A percentile compares a stretch with the other conserved stretches of the same genome.
Conservation (phyloP, 805 yeast genomes). For the Candida chilensis region DNA sequence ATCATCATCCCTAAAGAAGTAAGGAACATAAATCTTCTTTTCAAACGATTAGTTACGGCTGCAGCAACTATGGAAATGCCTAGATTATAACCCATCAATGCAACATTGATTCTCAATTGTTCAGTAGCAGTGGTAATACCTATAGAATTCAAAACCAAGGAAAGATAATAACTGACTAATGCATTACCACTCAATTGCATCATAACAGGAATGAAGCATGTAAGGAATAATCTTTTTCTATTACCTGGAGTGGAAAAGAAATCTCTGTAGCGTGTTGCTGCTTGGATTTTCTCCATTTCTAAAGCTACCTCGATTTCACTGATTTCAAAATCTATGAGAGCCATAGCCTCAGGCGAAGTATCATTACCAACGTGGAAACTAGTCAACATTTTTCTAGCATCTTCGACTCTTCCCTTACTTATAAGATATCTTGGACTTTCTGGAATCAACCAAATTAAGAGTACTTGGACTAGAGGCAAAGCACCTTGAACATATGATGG, state of each 20-base stretch:
- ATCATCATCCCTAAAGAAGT: slow-evolving; percentile 10
- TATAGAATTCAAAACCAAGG: slow-evolving; percentile 25
- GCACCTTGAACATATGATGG: slow-evolving; percentile 25
- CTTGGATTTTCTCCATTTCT: too few relatives aligned
- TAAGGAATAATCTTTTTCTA: too few relatives aligned
- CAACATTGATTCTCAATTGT: slow-evolving; percentile 25
- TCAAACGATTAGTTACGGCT: slow-evolving; percentile 6
- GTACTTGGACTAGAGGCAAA: slow-evolving; percentile 18
- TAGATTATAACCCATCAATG: slow-evolving; percentile 21
- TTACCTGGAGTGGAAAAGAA: too few relatives aligned
- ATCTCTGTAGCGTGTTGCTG: too few relatives aligned
- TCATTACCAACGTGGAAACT: too few relatives aligned
- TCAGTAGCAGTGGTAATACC: slow-evolving; percentile 19
- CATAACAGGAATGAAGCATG: too few relatives aligned
- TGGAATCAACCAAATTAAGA: slow-evolving; percentile 40
- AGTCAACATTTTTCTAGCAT: slow-evolving; percentile 46
- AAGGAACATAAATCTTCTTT: slow-evolving; percentile 10
- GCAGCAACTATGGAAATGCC: slow-evolving; percentile 3
- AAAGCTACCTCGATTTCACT: too few relatives aligned
- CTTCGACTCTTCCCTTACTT: slow-evolving; percentile 36
- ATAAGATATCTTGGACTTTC: slow-evolving; percentile 63
- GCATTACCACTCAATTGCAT: too few relatives aligned
- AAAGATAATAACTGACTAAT: too few relatives aligned
- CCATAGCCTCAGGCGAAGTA: slow-evolving; percentile 12
- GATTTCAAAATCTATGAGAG: too few relatives aligned